A percentile compares a stretch with the other conserved stretches of the same genome.
These are phyloP conservation scores for Kwoniella pini DNA, from an alignment of 768 basidiomycete genomes.

Conservation along the genomic window DNA sequence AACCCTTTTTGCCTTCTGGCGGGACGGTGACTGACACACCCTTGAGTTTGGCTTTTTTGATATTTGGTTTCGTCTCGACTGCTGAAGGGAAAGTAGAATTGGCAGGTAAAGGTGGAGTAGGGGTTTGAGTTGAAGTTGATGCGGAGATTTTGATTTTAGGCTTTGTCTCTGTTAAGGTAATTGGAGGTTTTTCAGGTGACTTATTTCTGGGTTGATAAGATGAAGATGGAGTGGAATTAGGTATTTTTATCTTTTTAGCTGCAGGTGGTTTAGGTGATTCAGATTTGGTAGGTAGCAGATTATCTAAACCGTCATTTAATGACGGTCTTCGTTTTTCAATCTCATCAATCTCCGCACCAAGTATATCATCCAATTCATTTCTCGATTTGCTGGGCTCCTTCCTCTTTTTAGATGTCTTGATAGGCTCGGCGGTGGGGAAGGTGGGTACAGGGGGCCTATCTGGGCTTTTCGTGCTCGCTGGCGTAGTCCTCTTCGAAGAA, in stretches of 20 bases:
- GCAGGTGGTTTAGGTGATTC: conserved; percentile 17
- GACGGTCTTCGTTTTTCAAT: conserved; percentile 39
- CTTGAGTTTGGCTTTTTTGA: conserved; percentile 23
- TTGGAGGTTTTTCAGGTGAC: conserved; percentile 63
- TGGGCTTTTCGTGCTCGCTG: conserved; percentile 4
- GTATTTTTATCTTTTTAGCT: conserved; percentile 68
- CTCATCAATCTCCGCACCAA: conserved; percentile 51
- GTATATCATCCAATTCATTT: conserved; percentile 45
- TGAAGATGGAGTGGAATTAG: neutral
- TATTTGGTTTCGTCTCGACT: neutral
- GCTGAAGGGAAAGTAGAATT: neutral
- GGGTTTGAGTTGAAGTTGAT: neutral
- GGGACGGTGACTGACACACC: neutral
- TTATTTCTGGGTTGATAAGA: neutral
- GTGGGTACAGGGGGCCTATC: conserved; percentile 38
- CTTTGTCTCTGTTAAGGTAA: neutral
- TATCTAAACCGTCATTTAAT: conserved; percentile 1
- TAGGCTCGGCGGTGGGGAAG: neutral
- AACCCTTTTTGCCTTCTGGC: conserved; percentile 1
- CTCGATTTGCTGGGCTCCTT: conserved; percentile 26
- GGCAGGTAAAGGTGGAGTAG: neutral
- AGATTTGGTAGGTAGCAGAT: conserved; percentile 4
- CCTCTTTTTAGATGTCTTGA: conserved; percentile 24
- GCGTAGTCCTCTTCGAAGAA: neutral
- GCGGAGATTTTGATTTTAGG: conserved; percentile 1